Conservation (phyloP, 306 rosid species). For the Fragaria vesca region DNA sequence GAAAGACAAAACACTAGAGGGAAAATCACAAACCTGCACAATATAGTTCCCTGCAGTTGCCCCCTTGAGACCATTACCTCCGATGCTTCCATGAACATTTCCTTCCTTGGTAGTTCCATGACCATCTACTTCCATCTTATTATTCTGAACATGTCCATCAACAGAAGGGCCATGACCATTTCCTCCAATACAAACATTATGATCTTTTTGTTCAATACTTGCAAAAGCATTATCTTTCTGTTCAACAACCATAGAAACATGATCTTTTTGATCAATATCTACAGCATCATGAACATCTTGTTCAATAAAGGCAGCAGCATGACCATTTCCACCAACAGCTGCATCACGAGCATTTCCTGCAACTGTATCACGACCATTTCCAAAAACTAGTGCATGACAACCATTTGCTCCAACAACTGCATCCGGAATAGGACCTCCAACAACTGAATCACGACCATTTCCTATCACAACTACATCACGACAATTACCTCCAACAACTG, state of each 20-base stretch:
- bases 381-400: slow-evolving; percentile 4
- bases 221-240: slow-evolving; percentile 7
- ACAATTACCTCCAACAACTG: neutral
- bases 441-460: slow-evolving; percentile 23
- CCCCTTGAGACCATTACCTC: neutral
- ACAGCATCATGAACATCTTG: neutral
- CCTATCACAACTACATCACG: neutral
- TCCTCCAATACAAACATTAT: neutral
- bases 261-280: neutral
- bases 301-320: slow-evolving; percentile 24
- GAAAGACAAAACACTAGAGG: neutral
- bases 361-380: slow-evolving; percentile 23
- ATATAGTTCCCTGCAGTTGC: neutral
- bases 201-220: slow-evolving; percentile 10
- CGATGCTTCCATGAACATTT: neutral
- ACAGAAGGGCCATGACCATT: neutral
- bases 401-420: neutral
- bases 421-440: neutral
- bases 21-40: slow-evolving; percentile 38
- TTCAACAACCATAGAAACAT: slow-evolving; percentile 11
- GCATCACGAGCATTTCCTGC: neutral
- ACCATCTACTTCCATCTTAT: slow-evolving; percentile 8
- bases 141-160: neutral
- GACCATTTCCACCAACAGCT: slow-evolving; percentile 12
- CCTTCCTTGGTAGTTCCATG: neutral